phyloP scores from a whole-genome alignment of 106 monocot species.

The Cymbidium sinense region DNA sequence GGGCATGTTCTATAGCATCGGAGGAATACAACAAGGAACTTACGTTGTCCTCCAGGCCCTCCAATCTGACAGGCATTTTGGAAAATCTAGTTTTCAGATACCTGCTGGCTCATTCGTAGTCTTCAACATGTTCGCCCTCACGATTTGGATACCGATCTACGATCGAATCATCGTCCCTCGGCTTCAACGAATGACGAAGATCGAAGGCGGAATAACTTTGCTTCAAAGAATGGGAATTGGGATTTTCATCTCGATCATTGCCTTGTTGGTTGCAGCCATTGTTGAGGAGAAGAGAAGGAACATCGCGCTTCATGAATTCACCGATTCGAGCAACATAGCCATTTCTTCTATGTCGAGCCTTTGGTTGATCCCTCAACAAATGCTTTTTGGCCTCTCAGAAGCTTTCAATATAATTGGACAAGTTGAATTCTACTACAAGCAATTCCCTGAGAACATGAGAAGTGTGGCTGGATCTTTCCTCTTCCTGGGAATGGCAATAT shows the following conservation, averaged over 20 bases:
- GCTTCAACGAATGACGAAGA: slow-evolving; percentile 17
- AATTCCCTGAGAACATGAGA: slow-evolving; percentile 76
- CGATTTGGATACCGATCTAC: slow-evolving; percentile 59
- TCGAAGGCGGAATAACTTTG: slow-evolving; percentile 39
- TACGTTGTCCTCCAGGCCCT: slow-evolving; percentile 47
- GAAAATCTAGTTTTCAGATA: slow-evolving; percentile 26
- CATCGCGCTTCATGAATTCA: not conserved
- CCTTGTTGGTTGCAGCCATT: slow-evolving; percentile 15
- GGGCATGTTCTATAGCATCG: slow-evolving; percentile 24
- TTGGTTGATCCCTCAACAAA: slow-evolving; percentile 44
- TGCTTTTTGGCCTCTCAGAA: slow-evolving; percentile 32
- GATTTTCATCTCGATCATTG: slow-evolving; percentile 24
- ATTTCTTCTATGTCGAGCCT: slow-evolving; percentile 38
- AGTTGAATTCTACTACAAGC: slow-evolving; percentile 58
- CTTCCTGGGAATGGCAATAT: slow-evolving; percentile 14
- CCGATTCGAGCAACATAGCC: not conserved
- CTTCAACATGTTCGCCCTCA: slow-evolving; percentile 54
- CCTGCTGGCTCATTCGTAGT: slow-evolving; percentile 48
- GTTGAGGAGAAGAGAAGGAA: slow-evolving; percentile 29
- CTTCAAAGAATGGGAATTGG: slow-evolving; percentile 64
- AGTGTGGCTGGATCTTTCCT: slow-evolving; percentile 39
- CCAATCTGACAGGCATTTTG: slow-evolving; percentile 42
- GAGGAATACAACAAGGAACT: slow-evolving; percentile 9
- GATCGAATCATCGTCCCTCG: slow-evolving; percentile 43
- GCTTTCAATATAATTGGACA: slow-evolving; percentile 45